Evolutionary conservation across 2,329 filamentous ascomycete species (phyloP).

Genomic region (Apiospora kogelbergensis): DNA sequence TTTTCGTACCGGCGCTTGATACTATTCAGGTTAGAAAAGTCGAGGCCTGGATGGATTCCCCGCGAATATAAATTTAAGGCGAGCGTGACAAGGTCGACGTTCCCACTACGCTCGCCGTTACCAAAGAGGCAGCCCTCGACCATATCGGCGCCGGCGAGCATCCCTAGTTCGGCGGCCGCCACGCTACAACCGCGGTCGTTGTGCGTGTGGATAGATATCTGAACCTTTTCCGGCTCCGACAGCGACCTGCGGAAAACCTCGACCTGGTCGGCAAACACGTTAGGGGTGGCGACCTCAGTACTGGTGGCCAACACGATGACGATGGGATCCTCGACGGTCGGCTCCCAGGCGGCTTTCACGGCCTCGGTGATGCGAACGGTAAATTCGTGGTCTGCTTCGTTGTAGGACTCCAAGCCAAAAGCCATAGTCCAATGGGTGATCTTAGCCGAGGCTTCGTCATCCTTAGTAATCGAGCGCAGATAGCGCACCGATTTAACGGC

Average conservation of each 20-base stretch:
- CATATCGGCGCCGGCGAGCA: slow-evolving; percentile 67
- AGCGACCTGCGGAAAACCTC: slow-evolving; percentile 56
- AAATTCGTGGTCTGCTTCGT: slow-evolving; percentile 12
- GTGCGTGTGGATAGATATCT: slow-evolving; percentile 65
- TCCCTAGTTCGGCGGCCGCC: slow-evolving; percentile 64
- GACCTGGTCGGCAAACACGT: slow-evolving; percentile 20
- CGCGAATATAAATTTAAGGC: too few relatives aligned
- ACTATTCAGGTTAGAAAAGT: slow-evolving; percentile 52
- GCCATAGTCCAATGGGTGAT: slow-evolving; percentile 11
- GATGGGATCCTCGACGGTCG: slow-evolving; percentile 8
- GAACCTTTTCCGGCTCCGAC: slow-evolving; percentile 51
- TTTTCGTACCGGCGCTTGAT: slow-evolving; percentile 67
- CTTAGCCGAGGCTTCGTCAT: slow-evolving; percentile 7
- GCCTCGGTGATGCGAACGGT: slow-evolving; percentile 7
- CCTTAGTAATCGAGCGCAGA: slow-evolving; percentile 13
- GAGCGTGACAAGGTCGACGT: slow-evolving; percentile 65
- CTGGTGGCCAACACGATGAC: slow-evolving; percentile 13
- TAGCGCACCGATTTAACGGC: slow-evolving; percentile 6
- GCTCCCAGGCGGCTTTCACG: slow-evolving; percentile 12
- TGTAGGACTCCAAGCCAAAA: slow-evolving; percentile 14
- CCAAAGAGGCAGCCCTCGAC: slow-evolving; percentile 68
- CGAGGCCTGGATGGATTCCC: too few relatives aligned
- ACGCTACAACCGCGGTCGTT: slow-evolving; percentile 68
- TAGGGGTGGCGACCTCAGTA: slow-evolving; percentile 19
- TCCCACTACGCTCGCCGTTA: slow-evolving; percentile 66